Evolutionary conservation across 768 basidiomycete genomes (phyloP).

Genomic region (Xerocomus potaroensis): DNA sequence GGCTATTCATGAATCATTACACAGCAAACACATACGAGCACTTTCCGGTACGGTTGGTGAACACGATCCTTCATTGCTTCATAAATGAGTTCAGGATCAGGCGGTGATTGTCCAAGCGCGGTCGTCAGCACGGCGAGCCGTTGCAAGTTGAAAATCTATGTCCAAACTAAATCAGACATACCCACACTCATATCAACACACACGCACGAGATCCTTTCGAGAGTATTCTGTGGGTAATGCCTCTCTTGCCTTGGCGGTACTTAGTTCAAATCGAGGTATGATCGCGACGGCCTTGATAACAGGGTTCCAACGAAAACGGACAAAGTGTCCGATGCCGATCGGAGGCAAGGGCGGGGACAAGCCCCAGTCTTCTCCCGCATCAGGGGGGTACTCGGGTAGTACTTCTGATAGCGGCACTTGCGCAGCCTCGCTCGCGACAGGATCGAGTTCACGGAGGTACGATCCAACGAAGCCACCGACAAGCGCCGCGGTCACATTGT

Average conservation of each 20-base stretch:
- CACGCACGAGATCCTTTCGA: conserved; percentile 77
- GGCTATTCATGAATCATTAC: neutral
- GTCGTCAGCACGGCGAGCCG: conserved; percentile 94
- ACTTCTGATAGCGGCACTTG: conserved; percentile 95
- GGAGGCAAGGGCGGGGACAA: conserved; percentile 84
- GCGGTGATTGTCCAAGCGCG: conserved; percentile 84
- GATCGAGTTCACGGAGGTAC: conserved; percentile 87
- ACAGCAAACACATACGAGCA: conserved; percentile 52
- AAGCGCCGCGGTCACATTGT: conserved; percentile 97
- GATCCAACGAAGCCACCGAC: conserved; percentile 97
- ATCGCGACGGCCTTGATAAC: conserved; percentile 90
- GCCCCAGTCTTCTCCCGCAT: conserved; percentile 92
- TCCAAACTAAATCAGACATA: neutral
- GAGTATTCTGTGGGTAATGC: conserved; percentile 85
- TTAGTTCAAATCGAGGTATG: conserved; percentile 92
- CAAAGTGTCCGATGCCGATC: conserved; percentile 87
- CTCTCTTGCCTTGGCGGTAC: conserved; percentile 89
- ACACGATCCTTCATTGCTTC: conserved; percentile 99
- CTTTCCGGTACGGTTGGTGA: conserved; percentile 93
- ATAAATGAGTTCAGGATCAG: conserved; percentile 94
- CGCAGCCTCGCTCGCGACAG: conserved; percentile 74
- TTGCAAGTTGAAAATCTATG: conserved; percentile 95
- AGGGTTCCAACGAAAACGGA: conserved; percentile 82
- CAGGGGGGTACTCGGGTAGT: conserved; percentile 89
- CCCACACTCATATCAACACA: neutral